A percentile compares a stretch with the other conserved stretches of the same genome.
Evolutionary conservation across 345 rosid genomes (phyloP).

Genomic region (Syzygium grande): DNA sequence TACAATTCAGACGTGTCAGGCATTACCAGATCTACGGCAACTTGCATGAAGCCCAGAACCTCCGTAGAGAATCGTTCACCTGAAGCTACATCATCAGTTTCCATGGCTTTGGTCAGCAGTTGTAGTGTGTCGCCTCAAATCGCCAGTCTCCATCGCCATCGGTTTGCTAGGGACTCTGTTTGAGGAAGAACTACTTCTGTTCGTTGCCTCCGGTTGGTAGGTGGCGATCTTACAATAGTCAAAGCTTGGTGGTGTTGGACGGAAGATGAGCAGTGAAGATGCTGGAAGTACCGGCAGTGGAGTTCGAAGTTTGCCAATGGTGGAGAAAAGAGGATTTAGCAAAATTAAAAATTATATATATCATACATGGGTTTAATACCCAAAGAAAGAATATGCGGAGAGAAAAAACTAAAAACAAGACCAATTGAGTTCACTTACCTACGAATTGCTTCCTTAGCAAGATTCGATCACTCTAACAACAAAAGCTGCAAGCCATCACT

Average conservation of each 20-base stretch:
- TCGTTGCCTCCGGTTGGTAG: not conserved
- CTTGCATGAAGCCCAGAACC: not conserved
- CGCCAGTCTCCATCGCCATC: not conserved
- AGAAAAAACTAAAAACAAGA: too few species aligned
- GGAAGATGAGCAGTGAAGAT: not conserved
- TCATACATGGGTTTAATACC: too few species aligned
- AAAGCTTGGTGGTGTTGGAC: not conserved
- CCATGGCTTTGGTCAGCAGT: not conserved
- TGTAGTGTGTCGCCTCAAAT: not conserved
- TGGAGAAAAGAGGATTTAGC: not conserved
- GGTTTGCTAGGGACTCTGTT: not conserved
- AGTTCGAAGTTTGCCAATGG: not conserved
- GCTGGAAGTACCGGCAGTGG: not conserved
- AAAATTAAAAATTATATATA: too few species aligned
- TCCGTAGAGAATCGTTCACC: not conserved
- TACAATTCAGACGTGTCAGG: not conserved
- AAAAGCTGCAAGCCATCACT: not conserved
- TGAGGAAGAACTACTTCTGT: not conserved
- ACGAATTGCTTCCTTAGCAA: not conserved
- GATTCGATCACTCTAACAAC: not conserved
- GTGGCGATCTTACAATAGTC: not conserved
- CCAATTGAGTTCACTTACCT: not conserved
- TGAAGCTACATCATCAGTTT: not conserved
- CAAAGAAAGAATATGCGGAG: not conserved
- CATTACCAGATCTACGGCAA: not conserved